Base-by-base conservation (phyloP, 495 filamentous ascomycete species). In the Echria macrotheca region DNA sequence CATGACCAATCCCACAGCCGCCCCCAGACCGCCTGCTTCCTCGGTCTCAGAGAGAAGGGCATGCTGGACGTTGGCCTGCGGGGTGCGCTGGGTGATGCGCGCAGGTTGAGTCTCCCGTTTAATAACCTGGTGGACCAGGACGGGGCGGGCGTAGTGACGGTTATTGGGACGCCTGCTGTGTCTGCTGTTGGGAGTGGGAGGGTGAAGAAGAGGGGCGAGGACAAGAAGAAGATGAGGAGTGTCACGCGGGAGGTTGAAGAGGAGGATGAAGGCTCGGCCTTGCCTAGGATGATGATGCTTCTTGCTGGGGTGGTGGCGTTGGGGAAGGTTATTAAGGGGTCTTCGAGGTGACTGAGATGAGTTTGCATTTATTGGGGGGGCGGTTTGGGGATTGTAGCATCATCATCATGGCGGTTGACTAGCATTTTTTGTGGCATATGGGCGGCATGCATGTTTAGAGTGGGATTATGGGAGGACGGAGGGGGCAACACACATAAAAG, bases 1-100 rank as follows among this genome's bases (percentile, higher is more conserved):
- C 37, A 39, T 14, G 21, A 53, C 18, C 39, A 15, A 6, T 42
- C 25, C 17, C 38, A 21, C 9, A 29, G 40, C 47, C 55, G 55
- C n/a, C 65, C 65, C 12, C 65, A 62, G 29, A 70, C 66, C 24
- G 69, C 69, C 6, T 66, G 68, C 38, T 61, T 67, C 25, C 62
- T 74, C 1, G 70, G 70, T 21, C 58, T 72, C 26, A 57, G 61
- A 32, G 67, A 70, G 49, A 53, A 59, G 28, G 57, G 57, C 19
- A 56, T 60, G 33, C 54, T 55, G 9, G 59, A 64, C 11, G 37
- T 71, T 12, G 67, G 59, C 2, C 36, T 74, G 25, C 58, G 68
- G 22, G 50, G 62, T 3, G 62, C 66, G 14, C 53, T 70, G n/a
- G 56, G 55, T 2, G 49, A 52, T 23, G 35, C 54, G 21, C 55